Percentiles rank a stretch among this genome's conserved stretches.
Conservation (phyloP, 108 stramenopile species). For the Skeletonema tropicum region DNA sequence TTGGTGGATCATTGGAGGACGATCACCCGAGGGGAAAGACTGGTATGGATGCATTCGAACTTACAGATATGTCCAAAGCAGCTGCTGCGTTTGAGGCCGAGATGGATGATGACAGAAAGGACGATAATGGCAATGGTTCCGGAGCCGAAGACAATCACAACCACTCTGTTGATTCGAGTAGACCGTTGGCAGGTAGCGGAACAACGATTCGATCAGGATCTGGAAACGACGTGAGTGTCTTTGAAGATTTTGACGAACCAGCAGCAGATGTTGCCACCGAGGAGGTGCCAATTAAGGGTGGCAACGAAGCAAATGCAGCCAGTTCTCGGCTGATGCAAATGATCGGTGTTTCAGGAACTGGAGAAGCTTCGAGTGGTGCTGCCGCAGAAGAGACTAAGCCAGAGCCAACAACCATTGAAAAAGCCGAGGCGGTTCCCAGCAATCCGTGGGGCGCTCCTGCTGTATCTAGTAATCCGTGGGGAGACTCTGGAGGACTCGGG, state of each 20-base stretch:
- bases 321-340: constrained; percentile 87
- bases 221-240: constrained; percentile 85
- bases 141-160: constrained; percentile 21
- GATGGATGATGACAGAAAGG: constrained; percentile 52
- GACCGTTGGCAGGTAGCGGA: constrained; percentile 80
- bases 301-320: constrained; percentile 57
- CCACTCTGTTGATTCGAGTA: constrained; percentile 62
- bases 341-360: constrained; percentile 79
- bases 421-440: constrained; percentile 49
- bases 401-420: constrained; percentile 17
- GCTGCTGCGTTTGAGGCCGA: constrained; percentile 72
- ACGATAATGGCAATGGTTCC: constrained; percentile 15
- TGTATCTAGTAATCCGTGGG: constrained; percentile 15
- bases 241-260: constrained; percentile 85
- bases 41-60: constrained; percentile 64
- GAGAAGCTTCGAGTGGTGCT: constrained; percentile 23
- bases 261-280: constrained; percentile 22
- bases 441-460: constrained; percentile 33
- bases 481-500: constrained; percentile 41
- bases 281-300: constrained; percentile 59
- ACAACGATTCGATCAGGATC: constrained; percentile 82
- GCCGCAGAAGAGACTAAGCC: constrained; percentile 6
- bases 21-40: constrained; percentile 36
- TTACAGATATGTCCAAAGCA: constrained; percentile 81
- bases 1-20: constrained; percentile 73